phyloP scores from a whole-genome alignment of 2,329 filamentous ascomycete genomes.

The Hortaea werneckii region DNA sequence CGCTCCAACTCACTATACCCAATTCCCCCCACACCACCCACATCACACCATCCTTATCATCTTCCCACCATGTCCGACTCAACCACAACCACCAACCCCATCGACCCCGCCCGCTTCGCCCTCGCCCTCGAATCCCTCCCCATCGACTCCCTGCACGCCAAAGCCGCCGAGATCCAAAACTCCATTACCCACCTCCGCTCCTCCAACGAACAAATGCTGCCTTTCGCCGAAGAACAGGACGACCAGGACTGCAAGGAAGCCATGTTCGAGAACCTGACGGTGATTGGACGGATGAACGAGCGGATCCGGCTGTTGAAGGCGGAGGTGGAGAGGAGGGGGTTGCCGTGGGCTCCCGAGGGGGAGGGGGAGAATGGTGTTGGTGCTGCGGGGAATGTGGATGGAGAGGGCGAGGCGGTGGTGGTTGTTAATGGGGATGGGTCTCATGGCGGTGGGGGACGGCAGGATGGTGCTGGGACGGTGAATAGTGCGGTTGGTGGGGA shows the following conservation, averaged over 20 bases:
- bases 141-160: conserved; percentile 57
- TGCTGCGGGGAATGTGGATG: conserved; percentile 9
- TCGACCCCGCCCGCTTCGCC: conserved; percentile 24
- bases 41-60: not conserved
- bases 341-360: no score
- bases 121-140: conserved; percentile 58
- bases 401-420: conserved; percentile 5
- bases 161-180: conserved; percentile 67
- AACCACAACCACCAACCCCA: conserved; percentile 21
- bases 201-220: conserved; percentile 62
- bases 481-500: conserved; percentile 7
- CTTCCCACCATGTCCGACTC: no score
- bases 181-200: conserved; percentile 62
- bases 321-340: conserved; percentile 55
- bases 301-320: conserved; percentile 52
- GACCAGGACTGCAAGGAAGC: conserved; percentile 64
- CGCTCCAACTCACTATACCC: no score
- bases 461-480: no score
- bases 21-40: not conserved
- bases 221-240: conserved; percentile 54
- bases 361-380: conserved; percentile 30
- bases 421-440: conserved; percentile 6
- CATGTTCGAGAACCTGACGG: conserved; percentile 59
- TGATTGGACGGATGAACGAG: conserved; percentile 58
- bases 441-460: no score